Evolutionary conservation across 176 grass and related monocot species (phyloP), one percentile per base, ranked within the genome.

Genomic region (Juncus effusus): DNA sequence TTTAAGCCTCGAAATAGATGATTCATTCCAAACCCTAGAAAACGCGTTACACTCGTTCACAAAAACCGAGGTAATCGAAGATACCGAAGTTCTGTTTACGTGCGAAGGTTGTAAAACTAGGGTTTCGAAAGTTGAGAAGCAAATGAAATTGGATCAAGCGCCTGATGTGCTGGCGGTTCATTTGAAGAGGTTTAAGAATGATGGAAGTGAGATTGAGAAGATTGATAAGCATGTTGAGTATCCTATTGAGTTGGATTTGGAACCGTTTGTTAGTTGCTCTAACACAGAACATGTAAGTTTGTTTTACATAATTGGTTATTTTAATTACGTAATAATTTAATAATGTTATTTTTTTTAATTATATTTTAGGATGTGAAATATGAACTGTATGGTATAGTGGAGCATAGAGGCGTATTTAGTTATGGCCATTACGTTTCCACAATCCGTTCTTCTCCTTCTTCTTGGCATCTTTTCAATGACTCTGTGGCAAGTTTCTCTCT

Each of bases 1-100:
- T 83, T 83, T 99, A 54, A 99, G 88, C 76, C 83, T 99, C 56
- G 94, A 99, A 81, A 90, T 99, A 3, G 40, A 90, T 62, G 69
- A 90, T 38, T 56, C n/a, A 5, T 82, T 70, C 38, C 45, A 82
- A 13, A 52, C 76, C 39, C 72, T 99, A 40, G 19, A 51, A 59
- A 72, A 78, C 73, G 94, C 94, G 41, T 68, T 93, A 86, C 16
- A 67, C 40, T 99, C 94, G 39, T 99, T 90, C 66, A 99, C 94
- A 51, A 88, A 85, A 63, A 76, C 89, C 54, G 94, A 99, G 58
- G 79, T 77, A 57, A 77, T 99, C 39, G 94, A 90, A 42, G 85
- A 91, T 74, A 52, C 74, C 63, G 81, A 96, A 72, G 65, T 78
- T 59, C 90, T 82, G 70, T 79, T 96, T 15, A 91, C 65, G 9